phyloP scores from a whole-genome alignment of 805 yeast species.

The Sporopachydermia lactativora region DNA sequence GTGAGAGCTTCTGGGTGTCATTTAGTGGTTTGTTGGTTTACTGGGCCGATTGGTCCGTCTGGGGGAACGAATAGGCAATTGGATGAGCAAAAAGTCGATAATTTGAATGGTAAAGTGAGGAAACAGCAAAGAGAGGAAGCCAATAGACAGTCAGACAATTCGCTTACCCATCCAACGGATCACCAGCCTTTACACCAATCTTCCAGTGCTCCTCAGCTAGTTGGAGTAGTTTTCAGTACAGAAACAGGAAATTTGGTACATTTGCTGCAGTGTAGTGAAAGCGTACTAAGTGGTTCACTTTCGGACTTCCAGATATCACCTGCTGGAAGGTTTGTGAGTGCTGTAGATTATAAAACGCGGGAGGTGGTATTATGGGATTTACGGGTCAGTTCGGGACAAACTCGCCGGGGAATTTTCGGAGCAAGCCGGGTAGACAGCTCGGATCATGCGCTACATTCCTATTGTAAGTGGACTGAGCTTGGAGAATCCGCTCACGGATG shows the following conservation, averaged over 20 bases:
- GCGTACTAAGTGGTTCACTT: too few relatives aligned
- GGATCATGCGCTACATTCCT: too few relatives aligned
- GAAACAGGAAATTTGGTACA: not conserved
- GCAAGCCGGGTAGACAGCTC: too few relatives aligned
- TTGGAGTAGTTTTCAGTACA: not conserved
- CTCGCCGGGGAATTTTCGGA: too few relatives aligned
- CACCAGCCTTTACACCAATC: too few relatives aligned
- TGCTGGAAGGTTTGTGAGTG: not conserved
- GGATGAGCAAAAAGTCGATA: not conserved
- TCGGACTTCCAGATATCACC: not conserved
- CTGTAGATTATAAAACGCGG: not conserved
- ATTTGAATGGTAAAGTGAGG: not conserved
- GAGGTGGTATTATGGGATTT: not conserved
- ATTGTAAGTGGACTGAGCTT: too few relatives aligned
- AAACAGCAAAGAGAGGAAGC: not conserved
- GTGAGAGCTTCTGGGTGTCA: not conserved
- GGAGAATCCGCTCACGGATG: too few relatives aligned
- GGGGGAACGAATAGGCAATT: too few relatives aligned
- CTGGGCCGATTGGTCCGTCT: too few relatives aligned
- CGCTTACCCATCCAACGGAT: not conserved
- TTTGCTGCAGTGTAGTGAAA: too few relatives aligned
- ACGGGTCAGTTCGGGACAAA: too few relatives aligned
- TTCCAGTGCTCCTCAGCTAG: not conserved
- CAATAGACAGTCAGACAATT: not conserved
- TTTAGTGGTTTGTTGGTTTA: not conserved